Evolutionary conservation across 306 rosid species (phyloP).

Genomic region (Abrus precatorius): DNA sequence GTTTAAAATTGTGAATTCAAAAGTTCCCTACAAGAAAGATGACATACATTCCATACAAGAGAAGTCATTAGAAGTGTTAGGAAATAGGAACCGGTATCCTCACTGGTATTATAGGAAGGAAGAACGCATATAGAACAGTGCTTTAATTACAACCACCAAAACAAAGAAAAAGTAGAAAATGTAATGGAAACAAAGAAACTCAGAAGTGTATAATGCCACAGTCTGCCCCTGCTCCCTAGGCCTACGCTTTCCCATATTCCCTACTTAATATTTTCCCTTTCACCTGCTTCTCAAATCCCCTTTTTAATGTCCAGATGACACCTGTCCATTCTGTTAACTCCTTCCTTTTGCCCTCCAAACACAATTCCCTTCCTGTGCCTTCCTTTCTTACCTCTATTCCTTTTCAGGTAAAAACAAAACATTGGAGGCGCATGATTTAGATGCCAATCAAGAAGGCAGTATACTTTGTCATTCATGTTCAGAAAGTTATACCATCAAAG

Average conservation of each 20-base stretch:
- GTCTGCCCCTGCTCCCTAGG: not conserved
- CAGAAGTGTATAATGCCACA: not conserved
- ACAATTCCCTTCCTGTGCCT: not conserved
- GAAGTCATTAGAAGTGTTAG: not conserved
- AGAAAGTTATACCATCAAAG: not conserved
- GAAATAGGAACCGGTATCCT: not conserved
- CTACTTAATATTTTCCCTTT: not conserved
- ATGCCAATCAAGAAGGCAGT: not conserved
- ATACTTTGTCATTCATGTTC: constrained; percentile 8
- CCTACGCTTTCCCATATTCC: not conserved
- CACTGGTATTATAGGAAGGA: not conserved
- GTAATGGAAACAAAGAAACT: not conserved
- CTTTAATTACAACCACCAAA: not conserved
- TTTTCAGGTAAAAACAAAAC: not conserved
- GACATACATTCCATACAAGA: not conserved
- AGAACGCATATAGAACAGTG: not conserved
- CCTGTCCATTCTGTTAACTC: not conserved
- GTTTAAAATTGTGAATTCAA: constrained; percentile 1
- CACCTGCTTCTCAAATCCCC: not conserved
- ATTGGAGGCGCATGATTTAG: not conserved
- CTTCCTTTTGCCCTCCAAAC: not conserved
- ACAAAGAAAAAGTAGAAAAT: not conserved
- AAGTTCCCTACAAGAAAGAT: constrained; percentile 23
- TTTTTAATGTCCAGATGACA: constrained; percentile 1
- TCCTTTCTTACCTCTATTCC: not conserved